A percentile compares a stretch with the other conserved stretches of the same genome.
Conservation (phyloP, 1,284 basidiomycete species). For the Leccinum subrobustum region DNA sequence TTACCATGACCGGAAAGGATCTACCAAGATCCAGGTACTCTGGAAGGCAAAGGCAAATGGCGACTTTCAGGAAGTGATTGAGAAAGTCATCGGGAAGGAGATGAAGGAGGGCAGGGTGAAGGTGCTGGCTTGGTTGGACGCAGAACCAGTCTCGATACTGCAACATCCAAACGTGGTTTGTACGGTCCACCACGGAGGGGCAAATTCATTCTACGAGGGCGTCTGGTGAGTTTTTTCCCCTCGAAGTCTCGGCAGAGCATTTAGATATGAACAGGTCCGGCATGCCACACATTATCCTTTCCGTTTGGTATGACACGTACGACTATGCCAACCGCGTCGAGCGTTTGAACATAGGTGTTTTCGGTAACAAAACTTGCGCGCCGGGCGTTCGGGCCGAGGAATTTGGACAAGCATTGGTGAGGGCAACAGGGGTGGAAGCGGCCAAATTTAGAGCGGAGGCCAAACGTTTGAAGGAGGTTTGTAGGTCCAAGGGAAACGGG, state of each 20-base stretch:
- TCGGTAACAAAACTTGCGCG: conserved; percentile 3
- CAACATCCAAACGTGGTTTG: conserved; percentile 15
- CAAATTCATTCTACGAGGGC: conserved; percentile 18
- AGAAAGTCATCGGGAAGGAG: conserved; percentile 1
- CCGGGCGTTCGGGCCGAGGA: conserved; percentile 14
- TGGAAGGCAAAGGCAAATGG: conserved; percentile 7
- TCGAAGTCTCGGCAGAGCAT: background rate
- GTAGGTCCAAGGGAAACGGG: conserved; percentile 9
- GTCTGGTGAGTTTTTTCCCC: conserved; percentile 8
- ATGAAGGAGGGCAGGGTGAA: background rate
- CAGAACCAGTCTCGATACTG: conserved; percentile 14
- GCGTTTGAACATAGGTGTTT: conserved; percentile 14
- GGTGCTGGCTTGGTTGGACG: conserved; percentile 11
- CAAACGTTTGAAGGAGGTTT: conserved; percentile 7
- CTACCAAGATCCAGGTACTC: conserved; percentile 1
- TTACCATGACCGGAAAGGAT: background rate
- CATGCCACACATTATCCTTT: conserved; percentile 11
- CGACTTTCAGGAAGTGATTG: background rate
- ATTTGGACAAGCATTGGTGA: conserved; percentile 10
- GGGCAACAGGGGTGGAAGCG: conserved; percentile 11
- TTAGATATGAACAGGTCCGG: conserved; percentile 7
- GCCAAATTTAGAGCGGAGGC: conserved; percentile 1
- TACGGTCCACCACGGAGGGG: conserved; percentile 19
- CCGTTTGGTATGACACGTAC: conserved; percentile 18
- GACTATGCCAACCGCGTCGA: conserved; percentile 15